Base-by-base conservation (phyloP, 2,329 filamentous ascomycete genomes). In the Cryphonectria nitschkei region DNA sequence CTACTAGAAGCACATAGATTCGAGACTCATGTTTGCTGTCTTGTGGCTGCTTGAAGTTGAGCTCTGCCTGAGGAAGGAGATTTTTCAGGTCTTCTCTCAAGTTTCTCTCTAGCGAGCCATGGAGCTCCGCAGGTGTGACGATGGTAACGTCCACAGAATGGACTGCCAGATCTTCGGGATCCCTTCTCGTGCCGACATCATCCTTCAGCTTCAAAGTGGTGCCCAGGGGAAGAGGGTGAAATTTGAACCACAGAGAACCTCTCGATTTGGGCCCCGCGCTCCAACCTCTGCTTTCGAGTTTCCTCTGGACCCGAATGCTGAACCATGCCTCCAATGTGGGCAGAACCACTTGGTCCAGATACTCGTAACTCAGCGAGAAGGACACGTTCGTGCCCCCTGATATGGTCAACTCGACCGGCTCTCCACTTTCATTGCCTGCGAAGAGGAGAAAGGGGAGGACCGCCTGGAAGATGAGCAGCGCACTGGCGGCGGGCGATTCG, bases 301-400 rank as follows among this genome's bases (percentile, higher is more conserved):
- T 74, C 9, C 87, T 77, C 71, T 86, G 82, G 3, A 88, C 81
- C 0, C 70, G 68, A 56, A 89, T 77, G 1, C 83, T 82, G 68
- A 89, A 89, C 3, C 81, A 81, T 2, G 81, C 79, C 75, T 87
- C 81, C 0, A 91, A 78, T 0, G 82, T 80, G 2, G 88, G 88
- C 43, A 90, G 78, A 0, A 91, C 81, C 0, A 90, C 85, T 75
- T 90, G 88, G 75, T 89, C 87, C 3, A 90, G 79, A 75, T 90
- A 91, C 75, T 91, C 88, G 71, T 83, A 89, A n/a, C 84, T 88
- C 1, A 84, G 81, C 0, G 88, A 88, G 75, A 84, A 88, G 13
- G 82, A 80, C 2, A 87, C 85, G 73, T 91, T 90, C 1, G 88
- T 90, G 22, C 89, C 88, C 6, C 88, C 88, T 1, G 83, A 81